These are phyloP conservation scores for Claviceps maximensis DNA, from an alignment of 2,329 filamentous ascomycete genomes.

Conservation along the genomic window DNA sequence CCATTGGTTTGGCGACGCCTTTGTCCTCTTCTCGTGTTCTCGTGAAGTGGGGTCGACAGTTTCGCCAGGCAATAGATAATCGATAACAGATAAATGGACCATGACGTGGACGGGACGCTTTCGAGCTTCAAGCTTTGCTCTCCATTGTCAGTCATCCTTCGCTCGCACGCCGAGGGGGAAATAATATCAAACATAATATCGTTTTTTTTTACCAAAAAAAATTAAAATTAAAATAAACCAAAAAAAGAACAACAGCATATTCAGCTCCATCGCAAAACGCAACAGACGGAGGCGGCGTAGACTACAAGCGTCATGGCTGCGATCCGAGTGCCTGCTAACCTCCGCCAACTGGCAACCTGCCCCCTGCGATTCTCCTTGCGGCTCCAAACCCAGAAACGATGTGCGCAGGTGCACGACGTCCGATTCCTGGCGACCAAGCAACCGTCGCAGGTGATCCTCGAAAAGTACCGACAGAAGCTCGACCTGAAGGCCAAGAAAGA, in stretches of 20 bases:
- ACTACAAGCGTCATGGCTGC: constrained; percentile 30
- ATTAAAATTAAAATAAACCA: neutral
- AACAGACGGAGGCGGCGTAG: neutral
- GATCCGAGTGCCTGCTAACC: constrained; percentile 27
- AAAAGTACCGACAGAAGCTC: constrained; percentile 82
- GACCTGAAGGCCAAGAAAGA: constrained; percentile 64
- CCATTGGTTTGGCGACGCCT: neutral
- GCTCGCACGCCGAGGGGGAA: neutral
- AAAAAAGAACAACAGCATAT: neutral
- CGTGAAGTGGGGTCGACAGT: neutral
- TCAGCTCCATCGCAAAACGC: neutral
- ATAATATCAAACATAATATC: no score
- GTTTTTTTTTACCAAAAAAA: neutral
- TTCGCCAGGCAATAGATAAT: neutral
- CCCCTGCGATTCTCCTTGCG: constrained; percentile 20
- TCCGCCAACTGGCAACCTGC: constrained; percentile 32
- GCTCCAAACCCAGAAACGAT: constrained; percentile 52
- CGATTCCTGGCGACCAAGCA: constrained; percentile 77
- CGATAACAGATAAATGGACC: no score
- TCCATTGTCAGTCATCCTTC: neutral
- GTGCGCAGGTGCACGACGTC: constrained; percentile 85
- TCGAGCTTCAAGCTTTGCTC: neutral
- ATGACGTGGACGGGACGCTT: neutral
- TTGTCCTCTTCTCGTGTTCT: neutral
- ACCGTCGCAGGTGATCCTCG: constrained; percentile 52